Evolutionary conservation across 2,329 filamentous ascomycete species (phyloP), one percentile per base, ranked within the genome.

Genomic region (Allantophomopsis lycopodina): DNA sequence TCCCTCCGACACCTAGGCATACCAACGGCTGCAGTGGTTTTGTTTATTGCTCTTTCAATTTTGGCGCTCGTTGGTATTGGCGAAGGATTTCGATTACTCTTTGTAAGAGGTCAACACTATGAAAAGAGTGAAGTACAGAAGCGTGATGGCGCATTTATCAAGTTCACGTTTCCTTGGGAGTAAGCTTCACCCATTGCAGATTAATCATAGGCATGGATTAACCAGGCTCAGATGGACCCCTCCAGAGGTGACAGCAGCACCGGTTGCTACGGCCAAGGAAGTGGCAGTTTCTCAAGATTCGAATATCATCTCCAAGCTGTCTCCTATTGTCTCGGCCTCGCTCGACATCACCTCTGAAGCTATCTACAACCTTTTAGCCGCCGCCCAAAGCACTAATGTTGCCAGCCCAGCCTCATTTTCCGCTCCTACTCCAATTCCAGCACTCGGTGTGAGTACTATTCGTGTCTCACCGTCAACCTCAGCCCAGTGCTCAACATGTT

Each of bases 51-150:
- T 7, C 35, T 54, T 23, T 46, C 49, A 1, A 44, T 53, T 18
- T 33, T 52, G 11, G 39, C 46, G 14, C 32, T 52, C n/a, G 40
- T 53, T 32, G 48, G 45, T 2, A 37, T 52, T 31, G 48, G 49
- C n/a, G 47, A 50, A 34, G 44, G 42, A 4, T 47, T 50, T 30
- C 50, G 48, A 40, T 10, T 42, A 6, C 39, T 49, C 37, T 30
- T 36, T 5, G 34, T 33, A 5, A 21, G 35, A 15, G 38, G 33
- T 32, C 44, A 48, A 33, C 5, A 16, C 32, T 33, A 33, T 38
- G 42, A 14, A 4, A 34, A 38, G 20, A 34, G 38, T 14, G 32
- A 17, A 7, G 17, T 48, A 2, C 31, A 10, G 4, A 48, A 37
- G 17, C 41, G 43, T 36, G 41, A 46, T 37, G 44, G 44, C 2